Base-by-base conservation (phyloP, 2,329 filamentous ascomycete species). In the Nemania sp. region DNA sequence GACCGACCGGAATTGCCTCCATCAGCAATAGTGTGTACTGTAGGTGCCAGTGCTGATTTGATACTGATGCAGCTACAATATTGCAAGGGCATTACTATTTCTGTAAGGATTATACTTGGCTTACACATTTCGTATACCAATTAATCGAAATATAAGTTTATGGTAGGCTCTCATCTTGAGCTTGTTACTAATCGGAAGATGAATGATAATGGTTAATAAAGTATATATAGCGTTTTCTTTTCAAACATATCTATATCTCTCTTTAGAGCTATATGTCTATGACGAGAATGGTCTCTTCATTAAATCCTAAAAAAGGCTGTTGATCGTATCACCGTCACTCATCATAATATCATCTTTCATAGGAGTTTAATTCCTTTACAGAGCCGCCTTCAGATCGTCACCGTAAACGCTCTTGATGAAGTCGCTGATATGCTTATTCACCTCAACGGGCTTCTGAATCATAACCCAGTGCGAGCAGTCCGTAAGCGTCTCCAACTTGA, bases 381-480 rank as follows among this genome's bases (percentile, higher is more conserved):
- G 75, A 6, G 79, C 77, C 1, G 80, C 77, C 77, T 80, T 81
- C 7, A 77, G 52, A 20, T 73, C 72, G 5, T 73, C 73, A 38
- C 77, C 77, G 26, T 83, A 64, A 51, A 90, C 84, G 18, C 80
- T 81, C 66, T 87, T 84, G 68, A 97, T 72, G 87, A 94, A 97
- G 65, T 86, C 83, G 64, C 82, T 84, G 73, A 97, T 84, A 68
- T 89, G 82, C 57, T 77, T 78, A 79, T 98, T 98, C 2, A 93
- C 88, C 73, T 91, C 88, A 24, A 85, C 87, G 0, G 91, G 86
- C 70, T 87, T 88, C 83, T 97, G 88, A 83, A 89, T 90, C 77
- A 97, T 81, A 53, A 91, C 92, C 95, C 95, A 98, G 80, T 98
- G 96, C 20, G 86, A 83, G 0, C 91, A 86, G 41, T 90, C 80